phyloP scores from a whole-genome alignment of 257 asterid species.

The Nicotiana obtusifolia region DNA sequence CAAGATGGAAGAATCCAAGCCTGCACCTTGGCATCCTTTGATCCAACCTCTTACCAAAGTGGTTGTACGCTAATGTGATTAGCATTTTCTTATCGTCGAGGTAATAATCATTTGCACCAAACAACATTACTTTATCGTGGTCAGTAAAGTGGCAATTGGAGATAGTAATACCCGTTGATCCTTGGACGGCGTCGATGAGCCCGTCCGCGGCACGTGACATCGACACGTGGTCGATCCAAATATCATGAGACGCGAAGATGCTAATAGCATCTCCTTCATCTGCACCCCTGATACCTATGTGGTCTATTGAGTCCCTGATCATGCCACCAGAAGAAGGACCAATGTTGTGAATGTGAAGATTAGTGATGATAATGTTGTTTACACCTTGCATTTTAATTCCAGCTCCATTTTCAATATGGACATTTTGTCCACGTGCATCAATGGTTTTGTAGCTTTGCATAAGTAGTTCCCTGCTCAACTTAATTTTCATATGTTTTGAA shows the following conservation, averaged over 20 bases:
- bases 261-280: conserved; percentile 34
- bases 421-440: conserved; percentile 27
- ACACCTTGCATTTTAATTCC: conserved; percentile 28
- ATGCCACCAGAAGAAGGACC: conserved; percentile 10
- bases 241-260: conserved; percentile 18
- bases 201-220: conserved; percentile 28
- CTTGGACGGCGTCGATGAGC: conserved; percentile 24
- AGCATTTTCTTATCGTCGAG: conserved; percentile 39
- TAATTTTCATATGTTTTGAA: conserved; percentile 17
- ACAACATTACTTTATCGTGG: conserved; percentile 39
- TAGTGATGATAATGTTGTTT: conserved; percentile 25
- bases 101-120: conserved; percentile 47
- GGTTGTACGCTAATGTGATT: conserved; percentile 45
- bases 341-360: conserved; percentile 23
- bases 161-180: conserved; percentile 30
- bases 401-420: conserved; percentile 25
- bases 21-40: conserved; percentile 58
- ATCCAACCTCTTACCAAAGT: conserved; percentile 43
- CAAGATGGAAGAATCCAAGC: conserved; percentile 52
- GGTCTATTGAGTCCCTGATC: conserved; percentile 22
- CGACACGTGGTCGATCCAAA: conserved; percentile 63
- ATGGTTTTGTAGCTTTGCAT: conserved; percentile 23
- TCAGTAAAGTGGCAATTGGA: conserved; percentile 37
- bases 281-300: conserved; percentile 9
- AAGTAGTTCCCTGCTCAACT: conserved; percentile 18